A percentile compares a stretch with the other conserved stretches of the same genome.
Evolutionary conservation across 116 monocot genomes (phyloP).

Genomic region (Posidonia oceanica): DNA sequence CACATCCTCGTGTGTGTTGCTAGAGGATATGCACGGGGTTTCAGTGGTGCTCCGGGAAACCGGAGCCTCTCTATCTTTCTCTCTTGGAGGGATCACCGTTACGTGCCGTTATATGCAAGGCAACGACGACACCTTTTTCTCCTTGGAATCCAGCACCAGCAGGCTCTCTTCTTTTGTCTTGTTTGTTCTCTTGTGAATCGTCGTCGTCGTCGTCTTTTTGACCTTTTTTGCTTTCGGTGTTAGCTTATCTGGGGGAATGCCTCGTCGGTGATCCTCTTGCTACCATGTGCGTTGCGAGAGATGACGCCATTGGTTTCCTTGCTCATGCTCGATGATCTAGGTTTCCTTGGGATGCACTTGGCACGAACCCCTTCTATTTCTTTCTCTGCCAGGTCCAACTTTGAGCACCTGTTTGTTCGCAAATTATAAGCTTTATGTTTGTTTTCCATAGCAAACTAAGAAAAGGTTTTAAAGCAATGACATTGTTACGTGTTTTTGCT

Average conservation of each 20-base stretch:
- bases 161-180: neutral
- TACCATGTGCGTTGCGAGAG: conserved; percentile 30
- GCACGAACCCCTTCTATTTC: conserved; percentile 38
- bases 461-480: neutral
- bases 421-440: neutral
- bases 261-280: conserved; percentile 41
- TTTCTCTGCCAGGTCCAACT: conserved; percentile 38
- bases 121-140: neutral
- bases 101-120: conserved; percentile 13
- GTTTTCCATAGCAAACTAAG: neutral
- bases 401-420: conserved; percentile 25
- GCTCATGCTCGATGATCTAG: conserved; percentile 7
- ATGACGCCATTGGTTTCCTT: conserved; percentile 10
- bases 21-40: too few species aligned
- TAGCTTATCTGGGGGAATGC: neutral
- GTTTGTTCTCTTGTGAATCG: neutral
- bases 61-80: neutral
- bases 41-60: too few species aligned
- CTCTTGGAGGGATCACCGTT: conserved; percentile 5
- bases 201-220: neutral
- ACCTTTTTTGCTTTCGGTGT: neutral
- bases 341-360: conserved; percentile 75
- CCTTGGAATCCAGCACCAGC: neutral
- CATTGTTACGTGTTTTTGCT: neutral
- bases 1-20: neutral